Evolutionary conservation across 352 stramenopile genomes (phyloP), one percentile per base, ranked within the genome.

Genomic region (Phytophthora megakarya): DNA sequence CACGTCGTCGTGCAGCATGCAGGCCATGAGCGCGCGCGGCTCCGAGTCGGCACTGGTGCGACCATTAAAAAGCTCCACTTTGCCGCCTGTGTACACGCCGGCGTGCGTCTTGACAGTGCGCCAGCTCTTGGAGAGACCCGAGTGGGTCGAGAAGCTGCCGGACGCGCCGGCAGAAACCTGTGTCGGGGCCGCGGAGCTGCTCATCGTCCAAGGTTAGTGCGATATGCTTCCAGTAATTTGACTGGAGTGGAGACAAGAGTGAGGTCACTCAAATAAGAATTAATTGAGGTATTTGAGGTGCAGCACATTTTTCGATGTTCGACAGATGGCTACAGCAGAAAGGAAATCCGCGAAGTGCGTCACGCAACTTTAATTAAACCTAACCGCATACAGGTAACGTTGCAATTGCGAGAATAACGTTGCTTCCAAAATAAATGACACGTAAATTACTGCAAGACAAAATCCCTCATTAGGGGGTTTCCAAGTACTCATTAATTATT

Each of bases 1-100:
- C 19, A 95, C 74, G 67, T 95, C 86, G 45, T 95, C 84, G 52
- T 95, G 82, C 25, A 95, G 70, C 81, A 95, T 88, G 26, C 86
- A 92, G 19, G 84, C 86, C 39, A 95, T 67, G 25, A 84, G 70
- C 5, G 70, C 45, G 18, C 61, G 61, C 6, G 57, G 37, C n/a
- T 67, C 69, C 7, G 42, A 30, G 35, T 64, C 69, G 21, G 44
- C 16, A 18, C 32, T 44, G 0, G 65, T 67, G 38, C 59, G 40
- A 45, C 76, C 75, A 23, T 72, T 33, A 48, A 88, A 85, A 22
- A 93, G 49, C 67, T 92, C 67, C 23, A 88, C 81, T 59, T 95
- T 95, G 58, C 86, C 86, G 49, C 86, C 86, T 12, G 86, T 93
- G 72, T 88, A 95, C 46, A 95, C 82, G 46, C 86, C 86, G 15